Evolutionary conservation across 2,329 filamentous ascomycete species (phyloP).

Genomic region (Diaporthe batatas): DNA sequence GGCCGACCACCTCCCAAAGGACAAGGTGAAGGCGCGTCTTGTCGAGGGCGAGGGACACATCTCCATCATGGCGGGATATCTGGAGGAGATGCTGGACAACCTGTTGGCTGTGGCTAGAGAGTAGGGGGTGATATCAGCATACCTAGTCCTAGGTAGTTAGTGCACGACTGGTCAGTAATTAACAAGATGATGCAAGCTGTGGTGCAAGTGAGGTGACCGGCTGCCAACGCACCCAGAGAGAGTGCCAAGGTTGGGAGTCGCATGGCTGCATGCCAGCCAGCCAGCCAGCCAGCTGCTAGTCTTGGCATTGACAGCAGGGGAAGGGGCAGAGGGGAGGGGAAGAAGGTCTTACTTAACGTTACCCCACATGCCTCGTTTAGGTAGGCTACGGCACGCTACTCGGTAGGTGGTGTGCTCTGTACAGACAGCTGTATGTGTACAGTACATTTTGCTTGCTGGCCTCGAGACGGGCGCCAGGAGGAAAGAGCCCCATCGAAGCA

Average conservation of each 20-base stretch:
- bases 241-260: conserved; percentile 14
- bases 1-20: conserved; percentile 44
- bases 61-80: conserved; percentile 11
- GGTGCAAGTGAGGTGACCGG: conserved; percentile 38
- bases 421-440: too few relatives aligned
- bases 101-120: conserved; percentile 24
- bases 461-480: background rate
- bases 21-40: conserved; percentile 43
- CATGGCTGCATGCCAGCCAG: background rate
- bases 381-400: background rate
- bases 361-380: conserved; percentile 6
- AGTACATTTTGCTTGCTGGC: background rate
- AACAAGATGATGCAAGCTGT: conserved; percentile 35
- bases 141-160: too few relatives aligned
- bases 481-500: conserved; percentile 19
- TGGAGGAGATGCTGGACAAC: conserved; percentile 38
- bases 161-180: background rate
- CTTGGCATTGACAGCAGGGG: background rate
- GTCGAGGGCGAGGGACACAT: conserved; percentile 45
- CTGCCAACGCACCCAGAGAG: conserved; percentile 18
- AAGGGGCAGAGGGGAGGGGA: background rate
- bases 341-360: background rate
- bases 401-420: background rate
- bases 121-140: background rate
- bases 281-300: background rate